Base-by-base conservation (phyloP, 2,329 filamentous ascomycete species). In the Chalaropsis thielavioides region DNA sequence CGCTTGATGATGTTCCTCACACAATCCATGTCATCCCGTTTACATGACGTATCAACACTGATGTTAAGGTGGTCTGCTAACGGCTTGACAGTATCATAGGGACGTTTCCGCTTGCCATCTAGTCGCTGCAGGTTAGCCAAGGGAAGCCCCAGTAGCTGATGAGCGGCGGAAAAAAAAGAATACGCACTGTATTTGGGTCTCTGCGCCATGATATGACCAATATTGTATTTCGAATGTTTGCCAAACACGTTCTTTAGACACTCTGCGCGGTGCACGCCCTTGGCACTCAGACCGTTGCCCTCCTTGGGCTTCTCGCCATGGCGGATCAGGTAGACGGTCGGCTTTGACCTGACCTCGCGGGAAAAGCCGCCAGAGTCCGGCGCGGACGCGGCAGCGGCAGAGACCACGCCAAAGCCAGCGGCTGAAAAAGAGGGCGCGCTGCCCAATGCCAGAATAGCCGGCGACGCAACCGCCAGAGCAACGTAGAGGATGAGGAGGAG, bases 231-330 rank as follows among this genome's bases (percentile, higher is more conserved):
- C 0, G 81, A 83, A 15, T 69, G 70, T 0, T 73, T 71, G 0
- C 81, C 80, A 69, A 86, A 86, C 0, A 86, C 80, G 8, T 69
- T 74, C 11, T 79, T 74, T n/a, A 86, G 73, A 68, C 83, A 85
- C 69, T 86, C 79, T 0, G 83, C 80, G 17, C 83, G 80, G 71
- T 82, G 66, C 64, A 77, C 68, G n/a, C 83, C 83, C 67, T 78
- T 69, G 0, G 76, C 69, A 64, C 72, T 82, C 58, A 86, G 74
- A 1, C 82, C 82, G 65, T 77, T 73, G 41, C 75, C 74, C 17
- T 76, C 76, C 44, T 76, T 72, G 0, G 83, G 83, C 72, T 86
- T 86, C 72, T 86, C 83, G 66, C 83, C 83, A 68, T 86, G 83
- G 19, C 83, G 80, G 71, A 86, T 86, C 8, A 86, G 73, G 70